phyloP scores from a whole-genome alignment of 2,329 filamentous ascomycete species.

The Fusarium nanum region DNA sequence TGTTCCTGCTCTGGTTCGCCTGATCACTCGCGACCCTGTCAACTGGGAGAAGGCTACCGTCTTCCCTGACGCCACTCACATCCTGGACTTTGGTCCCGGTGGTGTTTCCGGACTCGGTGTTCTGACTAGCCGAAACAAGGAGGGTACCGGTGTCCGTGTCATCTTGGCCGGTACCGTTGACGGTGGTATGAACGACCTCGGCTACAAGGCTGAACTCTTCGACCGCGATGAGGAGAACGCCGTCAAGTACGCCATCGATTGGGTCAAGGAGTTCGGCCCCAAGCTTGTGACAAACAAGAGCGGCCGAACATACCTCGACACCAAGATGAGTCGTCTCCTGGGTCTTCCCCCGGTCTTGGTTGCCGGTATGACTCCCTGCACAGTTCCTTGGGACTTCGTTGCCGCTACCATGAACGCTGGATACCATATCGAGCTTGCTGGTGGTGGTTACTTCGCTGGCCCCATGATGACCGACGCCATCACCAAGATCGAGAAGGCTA shows the following conservation, averaged over 20 bases:
- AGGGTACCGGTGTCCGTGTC: slow-evolving; percentile 95
- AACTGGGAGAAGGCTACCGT: slow-evolving; percentile 96
- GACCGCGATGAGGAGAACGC: slow-evolving; percentile 95
- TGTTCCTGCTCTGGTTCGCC: slow-evolving; percentile 85
- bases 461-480: slow-evolving; percentile 86
- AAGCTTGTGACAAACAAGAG: slow-evolving; percentile 88
- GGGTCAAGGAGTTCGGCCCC: slow-evolving; percentile 98
- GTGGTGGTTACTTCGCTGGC: slow-evolving; percentile 88
- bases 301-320: slow-evolving; percentile 93
- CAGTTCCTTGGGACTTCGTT: slow-evolving; percentile 91
- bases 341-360: slow-evolving; percentile 90
- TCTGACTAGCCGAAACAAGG: slow-evolving; percentile 98
- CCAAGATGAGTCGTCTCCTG: slow-evolving; percentile 91
- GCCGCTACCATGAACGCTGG: slow-evolving; percentile 93
- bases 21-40: slow-evolving; percentile 94
- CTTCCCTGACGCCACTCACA: slow-evolving; percentile 91
- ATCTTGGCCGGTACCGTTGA: slow-evolving; percentile 95
- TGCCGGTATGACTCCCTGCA: slow-evolving; percentile 92
- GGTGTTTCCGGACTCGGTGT: slow-evolving; percentile 96
- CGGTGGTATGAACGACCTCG: slow-evolving; percentile 88
- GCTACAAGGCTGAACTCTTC: slow-evolving; percentile 98
- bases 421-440: slow-evolving; percentile 92
- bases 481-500: slow-evolving; percentile 83
- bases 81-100: slow-evolving; percentile 95
- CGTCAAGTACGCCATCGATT: slow-evolving; percentile 94